A percentile compares a stretch with the other conserved stretches of the same genome.
These are phyloP conservation scores for Cephaloascus fragrans DNA, from an alignment of 805 yeast species.

Conservation along the genomic window DNA sequence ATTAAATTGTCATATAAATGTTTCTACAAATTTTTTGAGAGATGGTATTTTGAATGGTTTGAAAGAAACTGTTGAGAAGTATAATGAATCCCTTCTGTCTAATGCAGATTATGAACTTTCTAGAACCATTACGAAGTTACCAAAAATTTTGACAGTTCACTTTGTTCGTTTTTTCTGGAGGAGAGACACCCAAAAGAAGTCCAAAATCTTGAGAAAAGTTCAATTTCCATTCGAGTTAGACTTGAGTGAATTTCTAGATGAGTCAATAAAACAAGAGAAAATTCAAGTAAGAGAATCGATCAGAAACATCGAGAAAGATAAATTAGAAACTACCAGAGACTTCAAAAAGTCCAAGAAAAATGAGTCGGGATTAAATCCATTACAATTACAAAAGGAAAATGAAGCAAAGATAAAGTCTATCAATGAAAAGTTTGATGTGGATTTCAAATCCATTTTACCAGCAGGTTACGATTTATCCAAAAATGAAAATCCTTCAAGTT, in stretches of 20 bases:
- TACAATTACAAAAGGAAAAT: slow-evolving; percentile 48
- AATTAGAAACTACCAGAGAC: slow-evolving; percentile 62
- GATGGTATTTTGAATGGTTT: slow-evolving; percentile 75
- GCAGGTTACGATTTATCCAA: slow-evolving; percentile 18
- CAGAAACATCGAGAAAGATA: slow-evolving; percentile 65
- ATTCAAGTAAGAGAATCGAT: slow-evolving; percentile 67
- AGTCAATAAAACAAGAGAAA: slow-evolving; percentile 58
- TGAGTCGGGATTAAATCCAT: slow-evolving; percentile 28
- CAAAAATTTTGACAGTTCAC: slow-evolving; percentile 81
- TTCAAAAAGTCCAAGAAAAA: slow-evolving; percentile 50
- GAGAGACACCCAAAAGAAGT: slow-evolving; percentile 79
- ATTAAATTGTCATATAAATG: slow-evolving; percentile 81
- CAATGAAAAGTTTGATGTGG: slow-evolving; percentile 40
- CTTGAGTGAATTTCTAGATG: slow-evolving; percentile 75
- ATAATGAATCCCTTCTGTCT: slow-evolving; percentile 56
- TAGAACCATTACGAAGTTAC: slow-evolving; percentile 62
- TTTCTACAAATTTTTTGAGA: slow-evolving; percentile 76
- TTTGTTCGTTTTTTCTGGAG: slow-evolving; percentile 96
- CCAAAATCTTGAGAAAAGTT: slow-evolving; percentile 89
- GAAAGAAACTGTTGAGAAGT: slow-evolving; percentile 69
- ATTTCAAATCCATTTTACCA: slow-evolving; percentile 32
- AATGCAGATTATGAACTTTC: slow-evolving; percentile 62
- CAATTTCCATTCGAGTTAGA: slow-evolving; percentile 92
- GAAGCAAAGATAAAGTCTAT: slow-evolving; percentile 37
- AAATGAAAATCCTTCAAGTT: slow-evolving; percentile 79